These are phyloP conservation scores for Penicillium sp. DNA, from an alignment of 2,329 filamentous ascomycete genomes.

Conservation along the genomic window DNA sequence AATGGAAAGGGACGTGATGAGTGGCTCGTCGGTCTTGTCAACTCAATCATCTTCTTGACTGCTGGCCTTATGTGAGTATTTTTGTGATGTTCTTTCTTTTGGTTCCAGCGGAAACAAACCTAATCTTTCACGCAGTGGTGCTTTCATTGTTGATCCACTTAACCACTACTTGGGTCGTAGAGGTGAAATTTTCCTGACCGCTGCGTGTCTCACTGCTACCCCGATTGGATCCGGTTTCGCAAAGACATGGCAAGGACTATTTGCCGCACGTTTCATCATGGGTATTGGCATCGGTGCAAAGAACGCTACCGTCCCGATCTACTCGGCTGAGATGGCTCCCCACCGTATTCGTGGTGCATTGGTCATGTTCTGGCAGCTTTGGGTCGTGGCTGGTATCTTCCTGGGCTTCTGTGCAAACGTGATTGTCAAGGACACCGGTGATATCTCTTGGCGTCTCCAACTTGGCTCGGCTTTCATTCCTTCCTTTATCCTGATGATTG, in stretches of 20 bases:
- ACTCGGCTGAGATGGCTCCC: constrained; percentile 61
- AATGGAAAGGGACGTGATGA: constrained; percentile 50
- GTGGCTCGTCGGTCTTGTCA: constrained; percentile 69
- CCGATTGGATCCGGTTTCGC: constrained; percentile 69
- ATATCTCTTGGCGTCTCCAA: constrained; percentile 67
- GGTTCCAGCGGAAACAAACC: background rate
- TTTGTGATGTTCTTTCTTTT: constrained; percentile 51
- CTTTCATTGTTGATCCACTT: constrained; percentile 69
- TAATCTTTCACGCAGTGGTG: constrained; percentile 49
- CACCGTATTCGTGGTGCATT: constrained; percentile 60
- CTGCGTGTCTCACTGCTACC: constrained; percentile 67
- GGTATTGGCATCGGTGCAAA: constrained; percentile 67
- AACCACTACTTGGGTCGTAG: constrained; percentile 65
- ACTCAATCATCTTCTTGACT: constrained; percentile 57
- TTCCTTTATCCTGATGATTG: constrained; percentile 59
- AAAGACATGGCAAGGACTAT: constrained; percentile 63
- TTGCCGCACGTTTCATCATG: constrained; percentile 61
- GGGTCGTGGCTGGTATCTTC: constrained; percentile 60
- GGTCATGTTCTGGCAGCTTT: constrained; percentile 61
- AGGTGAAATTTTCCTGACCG: constrained; percentile 67
- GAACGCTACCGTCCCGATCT: constrained; percentile 61
- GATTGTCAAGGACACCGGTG: constrained; percentile 62
- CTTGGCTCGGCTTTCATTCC: constrained; percentile 69
- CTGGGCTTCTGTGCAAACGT: constrained; percentile 69
- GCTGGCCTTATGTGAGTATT: constrained; percentile 27